Conservation (phyloP, 2,329 filamentous ascomycete species). For the Colletotrichum euphorbiae region DNA sequence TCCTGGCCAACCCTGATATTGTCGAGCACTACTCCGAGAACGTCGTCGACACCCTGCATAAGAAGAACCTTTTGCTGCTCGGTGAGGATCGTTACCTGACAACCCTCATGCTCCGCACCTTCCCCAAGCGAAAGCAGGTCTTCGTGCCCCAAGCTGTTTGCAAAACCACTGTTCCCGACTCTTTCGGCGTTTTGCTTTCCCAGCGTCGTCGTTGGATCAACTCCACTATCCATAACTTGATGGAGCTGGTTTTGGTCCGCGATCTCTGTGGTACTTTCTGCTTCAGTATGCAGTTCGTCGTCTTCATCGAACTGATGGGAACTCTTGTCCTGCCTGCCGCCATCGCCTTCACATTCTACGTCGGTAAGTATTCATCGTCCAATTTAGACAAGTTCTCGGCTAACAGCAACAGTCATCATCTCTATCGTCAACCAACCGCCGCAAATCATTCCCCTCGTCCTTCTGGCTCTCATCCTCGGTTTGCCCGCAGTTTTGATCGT, state of each 20-base stretch:
- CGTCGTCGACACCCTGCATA: constrained; percentile 97
- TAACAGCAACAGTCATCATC: constrained; percentile 73
- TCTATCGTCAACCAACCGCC: constrained; percentile 82
- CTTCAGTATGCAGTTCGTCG: constrained; percentile 99
- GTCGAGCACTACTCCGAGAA: constrained; percentile 99
- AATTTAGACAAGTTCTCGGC: background rate
- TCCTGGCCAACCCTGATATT: constrained; percentile 96
- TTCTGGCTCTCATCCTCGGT: constrained; percentile 91
- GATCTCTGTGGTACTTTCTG: constrained; percentile 99
- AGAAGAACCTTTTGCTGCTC: constrained; percentile 92
- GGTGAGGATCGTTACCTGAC: constrained; percentile 96
- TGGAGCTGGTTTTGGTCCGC: constrained; percentile 94
- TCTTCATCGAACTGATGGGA: constrained; percentile 94
- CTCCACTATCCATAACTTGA: constrained; percentile 97
- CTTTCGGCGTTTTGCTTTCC: constrained; percentile 91
- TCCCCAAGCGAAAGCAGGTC: constrained; percentile 98
- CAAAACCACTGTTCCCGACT: constrained; percentile 96
- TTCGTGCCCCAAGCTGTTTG: constrained; percentile 99
- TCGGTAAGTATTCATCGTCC: constrained; percentile 71
- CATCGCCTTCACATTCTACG: constrained; percentile 96
- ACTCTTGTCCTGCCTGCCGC: constrained; percentile 95
- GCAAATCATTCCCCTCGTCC: constrained; percentile 89
- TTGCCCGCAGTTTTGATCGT: constrained; percentile 92
- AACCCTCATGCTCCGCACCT: constrained; percentile 97
- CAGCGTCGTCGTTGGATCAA: constrained; percentile 99